These are phyloP conservation scores for Thyridium curvatum DNA, from an alignment of 2,329 filamentous ascomycete species.

Conservation along the genomic window DNA sequence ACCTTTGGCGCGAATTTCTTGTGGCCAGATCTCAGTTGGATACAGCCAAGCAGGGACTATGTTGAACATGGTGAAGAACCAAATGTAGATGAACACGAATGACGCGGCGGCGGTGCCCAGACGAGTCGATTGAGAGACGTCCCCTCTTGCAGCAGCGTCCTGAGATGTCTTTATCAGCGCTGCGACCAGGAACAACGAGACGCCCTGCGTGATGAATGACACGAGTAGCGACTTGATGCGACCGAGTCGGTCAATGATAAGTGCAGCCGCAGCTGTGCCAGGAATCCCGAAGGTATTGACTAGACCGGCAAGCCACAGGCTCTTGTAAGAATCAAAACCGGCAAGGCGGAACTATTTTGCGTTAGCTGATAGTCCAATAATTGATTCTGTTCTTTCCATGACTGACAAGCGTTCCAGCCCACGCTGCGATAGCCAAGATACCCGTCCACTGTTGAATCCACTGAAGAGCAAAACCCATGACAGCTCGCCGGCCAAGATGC, in stretches of 20 bases:
- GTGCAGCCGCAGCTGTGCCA: slow-evolving; percentile 42
- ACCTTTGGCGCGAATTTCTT: slow-evolving; percentile 50
- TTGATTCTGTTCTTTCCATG: too few relatives aligned
- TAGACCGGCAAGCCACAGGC: slow-evolving; percentile 36
- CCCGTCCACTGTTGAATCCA: slow-evolving; percentile 37
- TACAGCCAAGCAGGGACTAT: slow-evolving; percentile 41
- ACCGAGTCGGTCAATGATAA: slow-evolving; percentile 43
- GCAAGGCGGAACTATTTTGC: slow-evolving; percentile 24
- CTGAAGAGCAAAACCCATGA: slow-evolving; percentile 32
- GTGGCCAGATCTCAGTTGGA: slow-evolving; percentile 51
- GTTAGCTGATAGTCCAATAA: slow-evolving; percentile 22
- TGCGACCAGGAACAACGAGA: slow-evolving; percentile 26
- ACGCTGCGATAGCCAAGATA: slow-evolving; percentile 32
- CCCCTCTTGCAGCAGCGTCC: slow-evolving; percentile 30
- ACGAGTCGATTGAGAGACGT: slow-evolving; percentile 24
- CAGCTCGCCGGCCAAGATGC: slow-evolving; percentile 31
- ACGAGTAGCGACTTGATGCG: slow-evolving; percentile 30
- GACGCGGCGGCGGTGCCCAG: slow-evolving; percentile 37
- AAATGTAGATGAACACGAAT: slow-evolving; percentile 44
- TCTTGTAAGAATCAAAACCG: slow-evolving; percentile 26
- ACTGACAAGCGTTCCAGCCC: slow-evolving; percentile 5
- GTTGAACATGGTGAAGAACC: slow-evolving; percentile 44
- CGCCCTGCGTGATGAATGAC: slow-evolving; percentile 11
- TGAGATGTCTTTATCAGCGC: slow-evolving; percentile 35
- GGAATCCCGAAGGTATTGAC: slow-evolving; percentile 45